Evolutionary conservation across 768 basidiomycete species (phyloP).

Genomic region (Pseudohyphozyma bogoriensis): DNA sequence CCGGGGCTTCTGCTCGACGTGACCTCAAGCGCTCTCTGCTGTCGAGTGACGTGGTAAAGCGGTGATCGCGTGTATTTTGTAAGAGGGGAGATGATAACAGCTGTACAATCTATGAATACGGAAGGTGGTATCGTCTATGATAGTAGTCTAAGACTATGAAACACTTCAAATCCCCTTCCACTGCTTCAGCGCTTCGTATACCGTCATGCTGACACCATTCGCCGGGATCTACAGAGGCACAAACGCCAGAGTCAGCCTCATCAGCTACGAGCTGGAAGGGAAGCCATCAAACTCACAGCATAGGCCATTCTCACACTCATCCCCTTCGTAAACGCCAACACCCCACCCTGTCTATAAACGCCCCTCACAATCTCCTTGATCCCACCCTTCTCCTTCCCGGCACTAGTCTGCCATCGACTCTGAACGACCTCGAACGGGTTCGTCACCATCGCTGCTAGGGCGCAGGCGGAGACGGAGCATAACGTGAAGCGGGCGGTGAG

Average conservation of each 20-base stretch:
- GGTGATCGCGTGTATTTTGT: too few species aligned
- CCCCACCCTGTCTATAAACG: constrained; percentile 20
- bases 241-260: background rate
- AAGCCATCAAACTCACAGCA: constrained; percentile 14
- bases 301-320: constrained; percentile 27
- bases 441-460: constrained; percentile 18
- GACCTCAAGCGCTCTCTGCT: too few species aligned
- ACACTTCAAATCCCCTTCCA: constrained; percentile 13
- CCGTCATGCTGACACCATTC: constrained; percentile 29
- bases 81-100: too few species aligned
- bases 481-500: constrained; percentile 25
- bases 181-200: constrained; percentile 28
- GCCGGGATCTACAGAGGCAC: constrained; percentile 21
- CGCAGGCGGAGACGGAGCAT: constrained; percentile 25
- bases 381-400: constrained; percentile 18
- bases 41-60: too few species aligned
- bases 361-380: constrained; percentile 18
- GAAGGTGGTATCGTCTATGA: too few species aligned
- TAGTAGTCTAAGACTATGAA: too few species aligned
- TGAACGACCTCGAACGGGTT: constrained; percentile 30
- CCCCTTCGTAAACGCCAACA: constrained; percentile 25
- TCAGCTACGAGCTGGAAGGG: background rate
- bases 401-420: constrained; percentile 31
- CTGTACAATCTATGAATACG: too few species aligned
- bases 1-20: too few species aligned